Conservation (phyloP, 2,329 filamentous ascomycete genomes). For the Ceratocystis huliohia region DNA sequence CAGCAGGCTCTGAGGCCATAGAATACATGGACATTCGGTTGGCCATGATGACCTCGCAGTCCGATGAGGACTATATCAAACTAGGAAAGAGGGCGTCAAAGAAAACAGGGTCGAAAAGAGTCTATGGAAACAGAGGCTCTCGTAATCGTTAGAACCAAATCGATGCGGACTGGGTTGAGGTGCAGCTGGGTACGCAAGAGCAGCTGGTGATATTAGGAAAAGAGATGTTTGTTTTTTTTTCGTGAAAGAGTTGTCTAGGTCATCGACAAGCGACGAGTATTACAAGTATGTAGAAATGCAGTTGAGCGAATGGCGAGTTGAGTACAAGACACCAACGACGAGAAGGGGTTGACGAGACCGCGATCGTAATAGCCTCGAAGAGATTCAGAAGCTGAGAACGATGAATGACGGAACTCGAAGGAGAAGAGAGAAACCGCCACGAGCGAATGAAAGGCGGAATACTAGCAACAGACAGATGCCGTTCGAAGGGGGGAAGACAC, state of each 20-base stretch:
- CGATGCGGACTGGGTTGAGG: no score
- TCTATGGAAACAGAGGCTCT: neutral
- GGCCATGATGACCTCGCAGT: constrained; percentile 35
- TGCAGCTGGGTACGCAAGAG: neutral
- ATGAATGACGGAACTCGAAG: neutral
- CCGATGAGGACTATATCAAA: constrained; percentile 10
- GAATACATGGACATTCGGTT: constrained; percentile 59
- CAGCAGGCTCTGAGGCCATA: constrained; percentile 49
- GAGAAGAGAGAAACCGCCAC: constrained; percentile 1
- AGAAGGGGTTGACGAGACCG: neutral
- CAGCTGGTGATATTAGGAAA: neutral
- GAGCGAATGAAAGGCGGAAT: constrained; percentile 16
- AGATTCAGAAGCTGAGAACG: no score
- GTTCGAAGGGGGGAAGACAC: neutral
- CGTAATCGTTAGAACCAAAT: neutral
- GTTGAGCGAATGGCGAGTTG: neutral
- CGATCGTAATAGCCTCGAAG: no score
- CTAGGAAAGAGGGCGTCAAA: neutral
- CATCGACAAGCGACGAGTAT: neutral
- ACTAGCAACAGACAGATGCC: neutral
- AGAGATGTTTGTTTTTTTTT: neutral
- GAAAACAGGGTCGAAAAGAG: neutral
- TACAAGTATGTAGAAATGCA: neutral
- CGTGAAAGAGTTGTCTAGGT: neutral
- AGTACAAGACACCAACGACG: neutral